Evolutionary conservation across 2,329 filamentous ascomycete genomes (phyloP).

Genomic region (Apiospora phragmitis): DNA sequence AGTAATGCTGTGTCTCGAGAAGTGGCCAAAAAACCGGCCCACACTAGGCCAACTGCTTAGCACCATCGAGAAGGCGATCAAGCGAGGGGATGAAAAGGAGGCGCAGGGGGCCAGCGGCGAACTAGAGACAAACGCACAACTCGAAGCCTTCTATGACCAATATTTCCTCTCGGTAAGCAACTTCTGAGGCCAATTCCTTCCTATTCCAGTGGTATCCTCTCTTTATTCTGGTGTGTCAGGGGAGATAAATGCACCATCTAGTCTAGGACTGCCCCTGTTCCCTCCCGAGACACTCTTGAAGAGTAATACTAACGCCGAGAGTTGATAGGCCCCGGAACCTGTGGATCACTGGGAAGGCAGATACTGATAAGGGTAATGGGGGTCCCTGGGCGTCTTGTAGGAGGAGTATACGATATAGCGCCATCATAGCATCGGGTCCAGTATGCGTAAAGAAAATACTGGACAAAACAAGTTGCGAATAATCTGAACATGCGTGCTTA

Average conservation of each 20-base stretch:
- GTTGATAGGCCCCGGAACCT: no score
- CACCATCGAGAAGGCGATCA: background rate
- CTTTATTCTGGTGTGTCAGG: no score
- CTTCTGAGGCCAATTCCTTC: no score
- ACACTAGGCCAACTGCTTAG: background rate
- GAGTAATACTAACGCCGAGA: no score
- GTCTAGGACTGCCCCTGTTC: no score
- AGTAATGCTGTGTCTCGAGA: background rate
- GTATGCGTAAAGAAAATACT: background rate
- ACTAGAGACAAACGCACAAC: background rate
- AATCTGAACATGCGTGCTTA: constrained; percentile 1
- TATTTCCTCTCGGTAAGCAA: background rate
- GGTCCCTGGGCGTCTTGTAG: background rate
- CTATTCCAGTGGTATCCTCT: no score
- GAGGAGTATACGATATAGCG: background rate
- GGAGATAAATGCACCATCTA: no score
- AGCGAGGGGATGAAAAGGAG: background rate
- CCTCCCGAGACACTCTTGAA: no score
- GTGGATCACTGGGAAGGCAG: background rate
- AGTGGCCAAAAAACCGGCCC: background rate
- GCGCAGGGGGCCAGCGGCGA: background rate
- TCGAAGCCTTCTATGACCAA: background rate
- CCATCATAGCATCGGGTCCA: background rate
- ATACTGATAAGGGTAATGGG: background rate
- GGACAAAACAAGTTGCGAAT: background rate